Percentiles rank a stretch among this genome's conserved stretches.
These are phyloP conservation scores for Geotrichum klebahnii DNA, from an alignment of 1,139 yeast species.

Conservation along the genomic window DNA sequence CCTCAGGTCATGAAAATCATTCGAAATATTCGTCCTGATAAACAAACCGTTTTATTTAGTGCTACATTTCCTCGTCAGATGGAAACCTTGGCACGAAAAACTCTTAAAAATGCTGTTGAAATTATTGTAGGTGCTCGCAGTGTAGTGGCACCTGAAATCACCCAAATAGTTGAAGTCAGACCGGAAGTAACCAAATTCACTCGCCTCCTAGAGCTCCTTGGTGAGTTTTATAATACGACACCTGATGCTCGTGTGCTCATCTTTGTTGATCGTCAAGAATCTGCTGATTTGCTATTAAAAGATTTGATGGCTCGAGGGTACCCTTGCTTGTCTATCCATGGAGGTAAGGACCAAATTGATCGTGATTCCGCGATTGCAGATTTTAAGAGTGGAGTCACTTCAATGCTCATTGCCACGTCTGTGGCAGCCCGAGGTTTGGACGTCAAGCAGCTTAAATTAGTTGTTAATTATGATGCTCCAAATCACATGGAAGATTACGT, in stretches of 20 bases:
- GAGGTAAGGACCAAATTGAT: constrained; percentile 87
- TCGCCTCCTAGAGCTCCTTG: constrained; percentile 52
- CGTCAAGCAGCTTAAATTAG: constrained; percentile 75
- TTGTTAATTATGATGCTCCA: constrained; percentile 84
- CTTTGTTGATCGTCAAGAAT: constrained; percentile 82
- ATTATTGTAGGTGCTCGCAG: constrained; percentile 80
- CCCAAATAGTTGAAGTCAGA: constrained; percentile 62
- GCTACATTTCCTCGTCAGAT: constrained; percentile 86
- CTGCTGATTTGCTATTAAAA: constrained; percentile 67
- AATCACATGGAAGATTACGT: constrained; percentile 93
- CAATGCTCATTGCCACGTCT: constrained; percentile 80
- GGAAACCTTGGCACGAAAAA: constrained; percentile 66
- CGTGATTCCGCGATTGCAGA: constrained; percentile 70
- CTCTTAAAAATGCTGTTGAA: constrained; percentile 61
- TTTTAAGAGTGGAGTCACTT: constrained; percentile 60
- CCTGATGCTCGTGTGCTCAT: constrained; percentile 58
- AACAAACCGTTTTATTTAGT: constrained; percentile 88
- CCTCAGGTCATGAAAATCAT: constrained; percentile 88
- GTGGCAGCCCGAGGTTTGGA: constrained; percentile 94
- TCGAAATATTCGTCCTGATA: constrained; percentile 73
- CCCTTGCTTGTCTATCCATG: constrained; percentile 70
- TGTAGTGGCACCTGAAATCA: constrained; percentile 76
- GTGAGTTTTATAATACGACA: constrained; percentile 39
- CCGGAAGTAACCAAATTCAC: constrained; percentile 52
- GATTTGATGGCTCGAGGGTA: constrained; percentile 56